Percentiles rank a stretch among this genome's conserved stretches.
Conservation (phyloP, 1,284 basidiomycete genomes). For the Rugosomyces carneus region DNA sequence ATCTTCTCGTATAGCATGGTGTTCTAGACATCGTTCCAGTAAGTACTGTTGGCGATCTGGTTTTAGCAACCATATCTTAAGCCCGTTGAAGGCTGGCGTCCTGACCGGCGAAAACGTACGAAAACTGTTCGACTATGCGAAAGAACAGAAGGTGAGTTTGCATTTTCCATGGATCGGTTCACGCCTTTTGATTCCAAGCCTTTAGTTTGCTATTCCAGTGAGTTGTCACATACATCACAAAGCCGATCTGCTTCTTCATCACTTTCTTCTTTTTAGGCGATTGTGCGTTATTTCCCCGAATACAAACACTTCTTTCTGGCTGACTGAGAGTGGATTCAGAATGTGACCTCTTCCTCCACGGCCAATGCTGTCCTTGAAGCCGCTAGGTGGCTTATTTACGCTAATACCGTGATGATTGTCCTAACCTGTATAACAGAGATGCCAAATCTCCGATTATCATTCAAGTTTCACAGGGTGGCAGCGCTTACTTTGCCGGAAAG, state of each 20-base stretch:
- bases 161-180: slow-evolving; percentile 1
- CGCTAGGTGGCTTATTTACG: slow-evolving; percentile 50
- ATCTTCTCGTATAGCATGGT: too few relatives aligned
- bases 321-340: slow-evolving; percentile 33
- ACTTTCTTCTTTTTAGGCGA: slow-evolving; percentile 12
- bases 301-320: neutral
- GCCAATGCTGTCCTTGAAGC: slow-evolving; percentile 87
- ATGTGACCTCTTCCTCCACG: slow-evolving; percentile 84
- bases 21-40: too few relatives aligned
- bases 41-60: too few relatives aligned
- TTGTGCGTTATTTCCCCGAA: slow-evolving; percentile 15
- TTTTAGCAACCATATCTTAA: slow-evolving; percentile 3
- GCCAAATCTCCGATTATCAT: slow-evolving; percentile 98
- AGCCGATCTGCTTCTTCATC: neutral
- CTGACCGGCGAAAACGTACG: slow-evolving; percentile 83
- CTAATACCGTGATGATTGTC: slow-evolving; percentile 1
- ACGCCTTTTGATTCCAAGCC: neutral
- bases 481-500: slow-evolving; percentile 96
- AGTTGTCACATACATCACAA: slow-evolving; percentile 27
- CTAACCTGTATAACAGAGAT: slow-evolving; percentile 30
- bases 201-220: slow-evolving; percentile 81
- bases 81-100: slow-evolving; percentile 64
- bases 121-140: slow-evolving; percentile 86
- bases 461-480: slow-evolving; percentile 96
- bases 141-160: slow-evolving; percentile 63